These are phyloP conservation scores for Solanum clarkiae DNA, from an alignment of 257 asterid species.

Conservation along the genomic window DNA sequence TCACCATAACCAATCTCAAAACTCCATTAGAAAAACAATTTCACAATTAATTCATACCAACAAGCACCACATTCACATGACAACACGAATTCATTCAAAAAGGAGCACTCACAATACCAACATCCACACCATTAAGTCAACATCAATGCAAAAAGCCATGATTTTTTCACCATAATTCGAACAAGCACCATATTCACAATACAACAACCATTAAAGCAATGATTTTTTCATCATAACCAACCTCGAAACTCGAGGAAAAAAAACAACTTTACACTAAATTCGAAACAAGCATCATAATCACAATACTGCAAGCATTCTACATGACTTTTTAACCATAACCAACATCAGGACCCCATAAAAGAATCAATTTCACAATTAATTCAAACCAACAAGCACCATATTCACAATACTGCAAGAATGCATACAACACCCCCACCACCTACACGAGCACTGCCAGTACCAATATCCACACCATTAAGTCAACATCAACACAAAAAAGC, in stretches of 20 bases:
- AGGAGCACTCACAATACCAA: conserved; percentile 91
- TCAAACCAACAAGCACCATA: neutral
- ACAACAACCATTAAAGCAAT: neutral
- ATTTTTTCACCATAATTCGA: neutral
- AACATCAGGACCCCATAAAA: neutral
- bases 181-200: neutral
- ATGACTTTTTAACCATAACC: neutral
- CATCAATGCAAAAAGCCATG: neutral
- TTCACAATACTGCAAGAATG: neutral
- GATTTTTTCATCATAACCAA: neutral
- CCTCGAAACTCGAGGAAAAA: neutral
- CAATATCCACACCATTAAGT: conserved; percentile 59
- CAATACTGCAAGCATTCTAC: neutral
- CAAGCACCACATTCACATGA: neutral
- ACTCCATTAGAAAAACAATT: neutral
- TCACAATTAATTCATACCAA: neutral
- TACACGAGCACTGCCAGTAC: conserved; percentile 94
- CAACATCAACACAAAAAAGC: neutral
- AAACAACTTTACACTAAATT: neutral
- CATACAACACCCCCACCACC: conserved; percentile 16
- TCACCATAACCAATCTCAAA: neutral
- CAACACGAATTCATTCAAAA: conserved; percentile 12
- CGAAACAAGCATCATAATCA: neutral
- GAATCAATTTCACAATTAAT: neutral
- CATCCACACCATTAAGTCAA: conserved; percentile 45